Base-by-base conservation (phyloP, 2,329 filamentous ascomycete genomes). In the Cladophialophora bantiana region DNA sequence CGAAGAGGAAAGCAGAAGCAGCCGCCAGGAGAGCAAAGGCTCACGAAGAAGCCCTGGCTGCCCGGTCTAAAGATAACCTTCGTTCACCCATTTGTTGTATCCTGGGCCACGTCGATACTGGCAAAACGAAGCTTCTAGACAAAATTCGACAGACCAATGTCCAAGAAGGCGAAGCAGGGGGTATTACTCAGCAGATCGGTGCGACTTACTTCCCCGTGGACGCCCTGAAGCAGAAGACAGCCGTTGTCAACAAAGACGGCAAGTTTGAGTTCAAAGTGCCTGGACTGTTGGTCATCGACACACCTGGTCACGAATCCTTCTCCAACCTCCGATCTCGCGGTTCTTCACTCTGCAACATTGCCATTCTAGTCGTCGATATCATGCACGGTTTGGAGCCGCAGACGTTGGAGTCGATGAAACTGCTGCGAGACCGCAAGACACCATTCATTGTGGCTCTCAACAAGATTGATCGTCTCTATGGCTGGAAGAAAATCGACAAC, bases 61-160 rank as follows among this genome's bases (percentile, higher is more conserved):
- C 94, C 57, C 88, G 93, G 68, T 98, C 94, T 26, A 93, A 92
- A 80, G 94, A 99, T 78, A 90, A 99, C 80, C 87, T 99, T 64
- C 93, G 95, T 66, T 98, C 95, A 48, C 95, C 95, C 61, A 99
- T 99, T 81, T 98, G 95, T 86, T 98, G 94, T 90, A 99, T 99
- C 86, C 88, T 99, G 71, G 95, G 95, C 75, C 95, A 99, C 88
- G 95, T 99, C 87, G 95, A 99, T 89, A 99, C 96, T 54, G 95
- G 95, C 79, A 99, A 99, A 84, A 99, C 95, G n/a, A 99, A 98
- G 83, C 85, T 99, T 70, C 86, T 99, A 66, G 95, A 99, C 85
- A 99, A 99, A 84, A 92, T 99, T 76, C 91, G 95, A 76, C 93
- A 97, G 80, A 98, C 95, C 65, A 98, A 99, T 77, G 95, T 99